Conservation (phyloP, 805 yeast genomes). For the Wickerhamiella shivajii region DNA sequence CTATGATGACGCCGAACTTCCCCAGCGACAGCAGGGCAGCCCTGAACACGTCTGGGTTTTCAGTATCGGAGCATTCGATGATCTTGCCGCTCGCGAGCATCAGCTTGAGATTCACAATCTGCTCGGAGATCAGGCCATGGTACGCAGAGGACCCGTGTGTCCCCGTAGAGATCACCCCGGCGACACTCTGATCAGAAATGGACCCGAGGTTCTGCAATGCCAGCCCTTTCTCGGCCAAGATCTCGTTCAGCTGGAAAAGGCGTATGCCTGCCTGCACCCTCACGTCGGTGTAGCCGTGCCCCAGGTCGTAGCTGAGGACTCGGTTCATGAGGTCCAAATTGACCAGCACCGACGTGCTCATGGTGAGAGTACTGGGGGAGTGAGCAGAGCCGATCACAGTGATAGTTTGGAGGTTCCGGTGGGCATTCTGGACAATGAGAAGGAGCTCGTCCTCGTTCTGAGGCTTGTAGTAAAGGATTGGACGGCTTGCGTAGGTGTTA, state of each 20-base stretch:
- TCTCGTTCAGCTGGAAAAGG: slow-evolving; percentile 55
- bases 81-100: slow-evolving; percentile 65
- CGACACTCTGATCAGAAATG: slow-evolving; percentile 82
- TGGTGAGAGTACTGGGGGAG: slow-evolving; percentile 82
- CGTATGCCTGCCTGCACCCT: slow-evolving; percentile 92
- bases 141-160: slow-evolving; percentile 92
- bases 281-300: slow-evolving; percentile 66
- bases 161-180: slow-evolving; percentile 93
- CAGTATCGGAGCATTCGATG: slow-evolving; percentile 48
- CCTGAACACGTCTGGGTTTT: slow-evolving; percentile 50
- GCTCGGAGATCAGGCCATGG: slow-evolving; percentile 83
- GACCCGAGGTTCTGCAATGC: slow-evolving; percentile 90
- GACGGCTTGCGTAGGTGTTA: slow-evolving; percentile 63
- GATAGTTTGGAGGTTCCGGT: slow-evolving; percentile 42
- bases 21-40: slow-evolving; percentile 83
- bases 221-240: slow-evolving; percentile 45
- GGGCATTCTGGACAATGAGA: slow-evolving; percentile 53
- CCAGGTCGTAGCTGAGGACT: slow-evolving; percentile 35
- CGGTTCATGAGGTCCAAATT: slow-evolving; percentile 62
- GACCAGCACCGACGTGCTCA: slow-evolving; percentile 78
- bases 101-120: slow-evolving; percentile 61
- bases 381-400: slow-evolving; percentile 89
- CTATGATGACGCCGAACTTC: slow-evolving; percentile 76
- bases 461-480: slow-evolving; percentile 73
- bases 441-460: slow-evolving; percentile 49